These are phyloP conservation scores for Artomyces pyxidatus DNA, from an alignment of 768 basidiomycete species.

Conservation along the genomic window DNA sequence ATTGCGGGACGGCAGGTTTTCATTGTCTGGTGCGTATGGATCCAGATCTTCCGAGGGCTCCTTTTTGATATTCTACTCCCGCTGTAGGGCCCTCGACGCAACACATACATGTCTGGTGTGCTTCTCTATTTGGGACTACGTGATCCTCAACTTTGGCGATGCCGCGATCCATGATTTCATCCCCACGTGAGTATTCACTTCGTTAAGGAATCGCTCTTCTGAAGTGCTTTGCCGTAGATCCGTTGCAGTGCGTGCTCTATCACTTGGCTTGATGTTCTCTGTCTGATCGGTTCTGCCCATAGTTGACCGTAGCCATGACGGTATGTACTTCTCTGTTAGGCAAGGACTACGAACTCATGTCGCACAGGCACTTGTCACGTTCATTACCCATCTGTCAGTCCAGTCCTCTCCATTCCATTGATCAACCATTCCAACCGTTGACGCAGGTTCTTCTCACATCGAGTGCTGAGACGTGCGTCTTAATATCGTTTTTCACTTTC, in stretches of 20 bases:
- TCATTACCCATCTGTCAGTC: conserved; percentile 12
- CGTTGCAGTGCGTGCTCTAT: conserved; percentile 7
- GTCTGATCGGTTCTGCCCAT: not conserved
- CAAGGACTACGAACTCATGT: not conserved
- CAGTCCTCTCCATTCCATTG: not conserved
- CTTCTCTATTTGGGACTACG: conserved; percentile 12
- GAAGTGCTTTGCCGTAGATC: conserved; percentile 1
- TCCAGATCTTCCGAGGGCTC: not conserved
- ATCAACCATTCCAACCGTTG: not conserved
- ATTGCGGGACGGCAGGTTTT: conserved; percentile 2
- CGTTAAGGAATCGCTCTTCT: not conserved
- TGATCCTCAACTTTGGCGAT: conserved; percentile 14
- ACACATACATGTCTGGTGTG: conserved; percentile 9
- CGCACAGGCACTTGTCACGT: conserved; percentile 7
- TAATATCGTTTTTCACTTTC: not conserved
- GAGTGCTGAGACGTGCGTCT: conserved; percentile 10
- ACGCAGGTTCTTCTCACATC: conserved; percentile 10
- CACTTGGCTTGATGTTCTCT: not conserved
- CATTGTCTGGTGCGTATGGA: conserved; percentile 7
- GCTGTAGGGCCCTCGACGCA: conserved; percentile 9
- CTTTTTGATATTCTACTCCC: not conserved
- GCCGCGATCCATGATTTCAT: not conserved
- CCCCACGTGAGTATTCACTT: conserved; percentile 4
- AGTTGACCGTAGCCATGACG: conserved; percentile 14
- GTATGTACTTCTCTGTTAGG: conserved; percentile 5